Evolutionary conservation across 2,329 filamentous ascomycete species (phyloP).

Genomic region (Paecilomyces variotii): DNA sequence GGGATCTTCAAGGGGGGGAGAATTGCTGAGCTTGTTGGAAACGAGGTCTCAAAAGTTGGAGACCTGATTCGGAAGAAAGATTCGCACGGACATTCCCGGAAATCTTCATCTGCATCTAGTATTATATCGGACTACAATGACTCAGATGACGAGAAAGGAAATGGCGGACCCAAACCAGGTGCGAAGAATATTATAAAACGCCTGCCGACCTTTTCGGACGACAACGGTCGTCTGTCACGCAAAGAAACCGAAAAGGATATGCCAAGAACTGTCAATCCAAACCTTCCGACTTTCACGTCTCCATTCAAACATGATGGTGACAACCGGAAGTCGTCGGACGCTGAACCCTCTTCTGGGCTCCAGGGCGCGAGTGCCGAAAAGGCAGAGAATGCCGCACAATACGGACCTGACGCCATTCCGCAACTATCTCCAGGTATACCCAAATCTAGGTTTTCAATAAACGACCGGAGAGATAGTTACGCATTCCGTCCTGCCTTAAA

Average conservation of each 20-base stretch:
- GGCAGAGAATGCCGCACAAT: not conserved
- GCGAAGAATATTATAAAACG: slow-evolving; percentile 22
- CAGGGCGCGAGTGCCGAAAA: not conserved
- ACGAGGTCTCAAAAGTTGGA: slow-evolving; percentile 54
- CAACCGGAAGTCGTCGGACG: slow-evolving; percentile 17
- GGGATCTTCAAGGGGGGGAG: slow-evolving; percentile 71
- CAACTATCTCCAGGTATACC: slow-evolving; percentile 10
- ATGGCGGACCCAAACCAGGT: slow-evolving; percentile 20
- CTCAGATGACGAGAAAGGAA: slow-evolving; percentile 35
- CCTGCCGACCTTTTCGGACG: slow-evolving; percentile 28
- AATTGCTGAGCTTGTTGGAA: slow-evolving; percentile 65
- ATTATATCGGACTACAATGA: slow-evolving; percentile 42
- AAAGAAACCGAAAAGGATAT: slow-evolving; percentile 24
- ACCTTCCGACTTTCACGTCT: slow-evolving; percentile 46
- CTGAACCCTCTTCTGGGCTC: not conserved
- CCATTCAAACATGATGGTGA: slow-evolving; percentile 34
- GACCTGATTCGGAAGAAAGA: slow-evolving; percentile 56
- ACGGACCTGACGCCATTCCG: not conserved
- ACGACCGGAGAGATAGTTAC: slow-evolving; percentile 15
- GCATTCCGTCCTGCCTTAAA: slow-evolving; percentile 23
- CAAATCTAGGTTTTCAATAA: slow-evolving; percentile 3
- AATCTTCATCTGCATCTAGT: slow-evolving; percentile 38
- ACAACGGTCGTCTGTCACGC: slow-evolving; percentile 21
- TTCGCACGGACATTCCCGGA: slow-evolving; percentile 32
- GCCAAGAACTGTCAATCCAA: slow-evolving; percentile 35